phyloP scores from a whole-genome alignment of 2,329 filamentous ascomycete genomes.

The Xylariaceae sp. region DNA sequence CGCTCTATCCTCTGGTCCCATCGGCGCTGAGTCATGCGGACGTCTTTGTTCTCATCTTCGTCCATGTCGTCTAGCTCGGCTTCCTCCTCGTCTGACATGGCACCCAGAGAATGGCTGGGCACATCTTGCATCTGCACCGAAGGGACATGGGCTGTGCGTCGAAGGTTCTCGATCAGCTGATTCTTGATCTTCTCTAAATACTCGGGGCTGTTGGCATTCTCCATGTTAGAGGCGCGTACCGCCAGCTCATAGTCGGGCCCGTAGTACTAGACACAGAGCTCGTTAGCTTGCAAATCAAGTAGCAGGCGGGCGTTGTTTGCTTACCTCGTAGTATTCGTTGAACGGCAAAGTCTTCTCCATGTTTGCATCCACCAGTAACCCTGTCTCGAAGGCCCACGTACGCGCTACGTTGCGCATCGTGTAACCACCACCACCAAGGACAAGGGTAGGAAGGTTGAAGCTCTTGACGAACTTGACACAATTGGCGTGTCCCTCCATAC shows the following conservation, averaged over 20 bases:
- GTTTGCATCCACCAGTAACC: constrained; percentile 77
- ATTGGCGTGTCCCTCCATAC: constrained; percentile 92
- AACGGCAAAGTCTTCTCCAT: constrained; percentile 84
- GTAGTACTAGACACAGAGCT: constrained; percentile 66
- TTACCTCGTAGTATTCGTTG: constrained; percentile 88
- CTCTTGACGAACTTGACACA: constrained; percentile 91
- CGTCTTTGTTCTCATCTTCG: constrained; percentile 82
- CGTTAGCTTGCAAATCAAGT: constrained; percentile 26
- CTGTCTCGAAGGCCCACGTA: constrained; percentile 96
- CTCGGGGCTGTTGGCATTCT: constrained; percentile 82
- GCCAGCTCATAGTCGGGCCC: constrained; percentile 88
- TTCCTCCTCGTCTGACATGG: constrained; percentile 66
- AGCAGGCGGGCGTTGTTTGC: constrained; percentile 40
- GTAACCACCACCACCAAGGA: constrained; percentile 93
- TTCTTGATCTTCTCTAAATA: constrained; percentile 81
- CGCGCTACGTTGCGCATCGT: constrained; percentile 96
- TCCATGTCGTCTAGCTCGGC: constrained; percentile 68
- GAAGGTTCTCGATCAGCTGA: constrained; percentile 79
- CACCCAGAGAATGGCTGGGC: constrained; percentile 58
- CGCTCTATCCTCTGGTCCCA: constrained; percentile 77
- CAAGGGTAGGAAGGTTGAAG: constrained; percentile 80
- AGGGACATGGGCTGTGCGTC: constrained; percentile 80
- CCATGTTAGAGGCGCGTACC: constrained; percentile 82
- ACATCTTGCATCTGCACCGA: constrained; percentile 88
- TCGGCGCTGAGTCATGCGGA: constrained; percentile 74